Evolutionary conservation across 1,284 basidiomycete genomes (phyloP).

Genomic region (Psilocybe mexicana): DNA sequence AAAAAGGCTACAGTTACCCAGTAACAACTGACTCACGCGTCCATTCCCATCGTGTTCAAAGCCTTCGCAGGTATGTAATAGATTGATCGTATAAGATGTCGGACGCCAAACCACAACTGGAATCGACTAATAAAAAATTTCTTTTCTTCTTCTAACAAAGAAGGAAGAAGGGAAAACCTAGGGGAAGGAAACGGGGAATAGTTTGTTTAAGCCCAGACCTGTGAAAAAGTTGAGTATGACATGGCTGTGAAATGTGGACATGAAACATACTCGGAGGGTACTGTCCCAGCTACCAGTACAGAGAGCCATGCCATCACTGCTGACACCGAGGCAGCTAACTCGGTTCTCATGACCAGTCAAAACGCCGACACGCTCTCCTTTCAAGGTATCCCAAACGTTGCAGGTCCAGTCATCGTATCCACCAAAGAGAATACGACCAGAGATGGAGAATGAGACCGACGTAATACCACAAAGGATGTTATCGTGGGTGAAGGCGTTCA

Average conservation of each 20-base stretch:
- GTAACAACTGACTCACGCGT: slow-evolving; percentile 66
- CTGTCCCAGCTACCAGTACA: slow-evolving; percentile 99
- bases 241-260: slow-evolving; percentile 12
- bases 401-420: slow-evolving; percentile 99
- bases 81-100: slow-evolving; percentile 50
- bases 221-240: slow-evolving; percentile 8
- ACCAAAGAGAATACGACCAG: slow-evolving; percentile 95
- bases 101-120: slow-evolving; percentile 33
- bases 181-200: slow-evolving; percentile 15
- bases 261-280: slow-evolving; percentile 80
- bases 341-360: slow-evolving; percentile 97
- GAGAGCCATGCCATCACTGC: slow-evolving; percentile 94
- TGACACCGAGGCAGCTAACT: slow-evolving; percentile 95
- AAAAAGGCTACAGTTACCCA: slow-evolving; percentile 36
- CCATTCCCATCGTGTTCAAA: slow-evolving; percentile 35
- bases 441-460: slow-evolving; percentile 96
- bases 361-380: slow-evolving; percentile 96
- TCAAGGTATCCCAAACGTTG: slow-evolving; percentile 99
- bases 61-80: slow-evolving; percentile 50
- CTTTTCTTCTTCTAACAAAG: slow-evolving; percentile 27
- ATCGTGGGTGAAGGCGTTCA: slow-evolving; percentile 97
- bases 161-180: slow-evolving; percentile 19
- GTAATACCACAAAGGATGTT: slow-evolving; percentile 99
- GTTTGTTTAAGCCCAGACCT: slow-evolving; percentile 60
- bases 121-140: slow-evolving; percentile 28